A percentile compares a stretch with the other conserved stretches of the same genome.
phyloP scores from a whole-genome alignment of 208 protist species.

The Naegleria fowleri region DNA sequence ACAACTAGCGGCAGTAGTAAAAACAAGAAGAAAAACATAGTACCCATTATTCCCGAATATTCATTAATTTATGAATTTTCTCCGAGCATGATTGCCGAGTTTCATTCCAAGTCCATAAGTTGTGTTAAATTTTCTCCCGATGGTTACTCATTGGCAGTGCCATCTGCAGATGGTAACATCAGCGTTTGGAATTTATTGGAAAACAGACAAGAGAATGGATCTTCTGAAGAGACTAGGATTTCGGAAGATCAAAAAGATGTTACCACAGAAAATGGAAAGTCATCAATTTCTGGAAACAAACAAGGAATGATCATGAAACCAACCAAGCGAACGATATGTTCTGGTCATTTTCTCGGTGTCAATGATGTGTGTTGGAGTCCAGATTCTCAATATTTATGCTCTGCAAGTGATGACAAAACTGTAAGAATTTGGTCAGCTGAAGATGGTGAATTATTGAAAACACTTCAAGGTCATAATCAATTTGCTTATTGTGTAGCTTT shows the following conservation, averaged over 20 bases:
- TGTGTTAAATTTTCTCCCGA: background rate
- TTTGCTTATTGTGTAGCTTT: constrained; percentile 66
- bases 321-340: background rate
- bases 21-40: too few relatives aligned
- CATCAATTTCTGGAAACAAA: background rate
- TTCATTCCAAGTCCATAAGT: background rate
- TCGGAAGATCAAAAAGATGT: background rate
- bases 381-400: constrained; percentile 53
- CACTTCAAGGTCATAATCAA: constrained; percentile 58
- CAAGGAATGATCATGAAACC: background rate
- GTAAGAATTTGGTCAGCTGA: background rate
- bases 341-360: constrained; percentile 32
- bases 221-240: background rate
- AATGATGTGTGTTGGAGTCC: constrained; percentile 33
- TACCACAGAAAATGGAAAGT: background rate
- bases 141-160: constrained; percentile 31
- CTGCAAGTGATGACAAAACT: constrained; percentile 57
- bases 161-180: constrained; percentile 46
- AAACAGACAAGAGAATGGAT: too few relatives aligned
- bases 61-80: background rate
- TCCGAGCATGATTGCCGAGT: background rate
- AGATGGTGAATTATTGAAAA: constrained; percentile 40
- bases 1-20: too few relatives aligned
- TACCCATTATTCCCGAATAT: too few relatives aligned
- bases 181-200: constrained; percentile 44